Evolutionary conservation across 2,329 filamentous ascomycete genomes (phyloP), one percentile per base, ranked within the genome.

Genomic region (Calonectria hawksworthii): DNA sequence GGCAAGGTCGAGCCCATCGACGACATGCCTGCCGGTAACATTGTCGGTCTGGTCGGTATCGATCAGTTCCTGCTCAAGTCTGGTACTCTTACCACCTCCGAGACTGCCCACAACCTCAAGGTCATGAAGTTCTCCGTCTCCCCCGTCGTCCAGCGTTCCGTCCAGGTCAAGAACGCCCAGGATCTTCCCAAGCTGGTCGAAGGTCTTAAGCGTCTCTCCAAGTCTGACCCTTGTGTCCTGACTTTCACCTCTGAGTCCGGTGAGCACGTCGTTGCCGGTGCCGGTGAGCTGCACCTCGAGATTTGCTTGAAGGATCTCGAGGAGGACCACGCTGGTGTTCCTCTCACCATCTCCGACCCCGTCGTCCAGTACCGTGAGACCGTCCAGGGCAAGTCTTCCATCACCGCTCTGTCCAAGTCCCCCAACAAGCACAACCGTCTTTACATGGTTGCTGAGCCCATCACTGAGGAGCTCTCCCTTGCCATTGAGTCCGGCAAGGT

Each of bases 361-460:
- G 97, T 99, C 86, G 97, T 99, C 85, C 93, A 95, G 87, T 99
- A 98, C 94, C 96, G 97, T 93, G 97, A 99, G 93, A 98, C 96
- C 79, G 96, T 99, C 84, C 88, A 88, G 82, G 91, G 80, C 84
- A 93, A 93, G 86, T 99, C 97, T 71, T 95, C 93, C 92, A 99
- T 99, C 85, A 98, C 95, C 85, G 97, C 97, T 82, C 92, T 99
- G 84, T 99, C 97, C 89, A 99, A 99, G 92, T 99, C 97, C 64
- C 97, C 97, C 90, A 99, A 99, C 95, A 99, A 99, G 95, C 97
- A 99, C 94, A 99, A 99, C 93, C 96, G 97, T 96, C 92, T 99
- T 76, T 99, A 99, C 92, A 93, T 99, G 89, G 92, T 92, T 88
- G 97, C 97, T 80, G 90, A 96, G 89, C 97, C 97, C 83, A 91